Base-by-base conservation (phyloP, 2,329 filamentous ascomycete species). In the Verticillium albo-atrum region DNA sequence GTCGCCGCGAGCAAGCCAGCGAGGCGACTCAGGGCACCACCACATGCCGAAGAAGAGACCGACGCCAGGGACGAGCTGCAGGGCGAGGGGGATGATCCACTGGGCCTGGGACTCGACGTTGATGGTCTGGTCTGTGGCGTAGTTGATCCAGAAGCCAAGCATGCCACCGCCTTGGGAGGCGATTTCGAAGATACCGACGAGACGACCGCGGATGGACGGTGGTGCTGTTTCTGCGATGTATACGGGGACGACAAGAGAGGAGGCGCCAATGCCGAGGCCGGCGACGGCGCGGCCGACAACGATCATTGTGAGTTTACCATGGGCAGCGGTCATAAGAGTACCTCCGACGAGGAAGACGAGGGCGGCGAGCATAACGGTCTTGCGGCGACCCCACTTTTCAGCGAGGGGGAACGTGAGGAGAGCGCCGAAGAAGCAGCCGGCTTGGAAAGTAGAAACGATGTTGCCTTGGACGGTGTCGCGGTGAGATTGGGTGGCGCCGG, bases 101-200 rank as follows among this genome's bases (percentile, higher is more conserved):
- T 76, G 71, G 32, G 58, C 56, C 14, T 59, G 56, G 1, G 35
- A n/a, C 2, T 47, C 10, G n/a, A 59, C 56, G 52, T 64, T 57
- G n/a, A 68, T 62, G 4, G 57, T 60, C 17, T 57, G 55, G 58
- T 63, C 60, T 7, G 60, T 62, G 20, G 60, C 62, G 7, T 70
- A 70, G 56, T 74, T 70, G 23, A 75, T 74, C 74, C 75, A 77
- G 58, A 77, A 77, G 12, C 79, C 80, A 23, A 75, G 71, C 58
- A 74, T 54, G 73, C 78, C 64, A 76, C 80, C 75, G 73, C 72
- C 74, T 67, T 78, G 77, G 0, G 73, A 78, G 6, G 74, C 71
- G 17, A 79, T 77, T 62, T 83, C 79, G 61, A 81, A 82, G n/a
- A 83, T 79, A 30, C 81, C 81, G 9, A 82, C 73, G 0, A 83